Evolutionary conservation across 1,139 yeast genomes (phyloP).

Genomic region (Casaregolazyma lundiana): DNA sequence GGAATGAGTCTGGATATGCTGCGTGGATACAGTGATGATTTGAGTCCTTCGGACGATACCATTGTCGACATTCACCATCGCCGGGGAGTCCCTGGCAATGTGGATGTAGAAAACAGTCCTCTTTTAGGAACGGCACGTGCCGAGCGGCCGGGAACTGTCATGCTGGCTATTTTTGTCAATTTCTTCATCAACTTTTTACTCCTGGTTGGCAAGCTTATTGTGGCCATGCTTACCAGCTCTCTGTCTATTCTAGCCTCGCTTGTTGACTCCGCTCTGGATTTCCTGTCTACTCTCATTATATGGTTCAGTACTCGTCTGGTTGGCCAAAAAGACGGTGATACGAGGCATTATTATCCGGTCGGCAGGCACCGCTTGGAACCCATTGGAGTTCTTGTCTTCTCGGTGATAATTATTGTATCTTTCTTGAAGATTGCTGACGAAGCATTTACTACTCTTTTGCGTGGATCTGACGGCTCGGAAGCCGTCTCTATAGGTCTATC

Average conservation of each 20-base stretch:
- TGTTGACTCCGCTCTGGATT: slow-evolving; percentile 71
- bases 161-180: slow-evolving; percentile 60
- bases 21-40: slow-evolving; percentile 50
- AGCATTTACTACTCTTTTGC: slow-evolving; percentile 38
- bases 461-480: slow-evolving; percentile 21
- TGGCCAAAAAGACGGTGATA: slow-evolving; percentile 49
- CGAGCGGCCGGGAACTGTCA: slow-evolving; percentile 43
- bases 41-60: slow-evolving; percentile 27
- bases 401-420: slow-evolving; percentile 64
- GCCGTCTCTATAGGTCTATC: slow-evolving; percentile 49
- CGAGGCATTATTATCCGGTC: slow-evolving; percentile 49
- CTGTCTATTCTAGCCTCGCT: slow-evolving; percentile 74
- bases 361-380: slow-evolving; percentile 75
- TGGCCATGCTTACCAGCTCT: slow-evolving; percentile 61
- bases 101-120: slow-evolving; percentile 52
- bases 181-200: slow-evolving; percentile 57
- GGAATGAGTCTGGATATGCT: slow-evolving; percentile 67
- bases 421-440: slow-evolving; percentile 71
- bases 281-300: slow-evolving; percentile 69
- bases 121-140: slow-evolving; percentile 46
- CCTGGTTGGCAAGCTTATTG: slow-evolving; percentile 56
- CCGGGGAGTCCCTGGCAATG: slow-evolving; percentile 53
- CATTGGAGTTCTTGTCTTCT: slow-evolving; percentile 69
- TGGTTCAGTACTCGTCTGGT: slow-evolving; percentile 59
- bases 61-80: slow-evolving; percentile 17